Evolutionary conservation across 2,329 filamentous ascomycete species (phyloP).

Genomic region (Hymenoscyphus repandus): DNA sequence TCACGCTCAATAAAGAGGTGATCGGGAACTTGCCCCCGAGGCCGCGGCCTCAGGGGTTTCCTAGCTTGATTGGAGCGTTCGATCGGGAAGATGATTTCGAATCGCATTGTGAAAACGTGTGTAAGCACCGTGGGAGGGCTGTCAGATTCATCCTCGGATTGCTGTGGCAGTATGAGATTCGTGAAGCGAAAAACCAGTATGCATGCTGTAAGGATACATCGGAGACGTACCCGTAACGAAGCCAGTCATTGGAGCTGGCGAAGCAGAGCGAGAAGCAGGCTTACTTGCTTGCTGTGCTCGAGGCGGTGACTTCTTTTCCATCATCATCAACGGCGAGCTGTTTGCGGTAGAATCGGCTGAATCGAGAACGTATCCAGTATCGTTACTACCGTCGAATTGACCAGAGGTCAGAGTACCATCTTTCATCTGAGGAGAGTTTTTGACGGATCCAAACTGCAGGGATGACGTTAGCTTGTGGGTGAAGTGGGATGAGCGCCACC

Average conservation of each 20-base stretch:
- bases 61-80: no score
- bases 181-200: conserved; percentile 30
- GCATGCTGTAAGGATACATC: conserved; percentile 31
- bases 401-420: conserved; percentile 42
- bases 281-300: conserved; percentile 26
- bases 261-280: conserved; percentile 36
- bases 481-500: background rate
- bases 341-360: conserved; percentile 33
- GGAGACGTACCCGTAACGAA: conserved; percentile 43
- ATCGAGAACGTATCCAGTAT: conserved; percentile 32
- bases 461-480: conserved; percentile 36
- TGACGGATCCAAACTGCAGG: conserved; percentile 57
- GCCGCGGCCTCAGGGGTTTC: no score
- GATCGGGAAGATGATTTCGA: conserved; percentile 7
- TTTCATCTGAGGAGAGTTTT: conserved; percentile 45
- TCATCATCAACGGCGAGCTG: conserved; percentile 26
- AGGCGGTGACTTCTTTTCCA: conserved; percentile 22
- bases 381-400: conserved; percentile 40
- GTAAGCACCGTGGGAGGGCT: background rate
- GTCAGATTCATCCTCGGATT: conserved; percentile 29
- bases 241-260: conserved; percentile 41
- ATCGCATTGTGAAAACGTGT: background rate
- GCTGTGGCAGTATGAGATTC: conserved; percentile 33
- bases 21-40: conserved; percentile 10
- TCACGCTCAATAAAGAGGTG: conserved; percentile 30